These are phyloP conservation scores for Neurospora sp. DNA, from an alignment of 495 filamentous ascomycete genomes.

Conservation along the genomic window DNA sequence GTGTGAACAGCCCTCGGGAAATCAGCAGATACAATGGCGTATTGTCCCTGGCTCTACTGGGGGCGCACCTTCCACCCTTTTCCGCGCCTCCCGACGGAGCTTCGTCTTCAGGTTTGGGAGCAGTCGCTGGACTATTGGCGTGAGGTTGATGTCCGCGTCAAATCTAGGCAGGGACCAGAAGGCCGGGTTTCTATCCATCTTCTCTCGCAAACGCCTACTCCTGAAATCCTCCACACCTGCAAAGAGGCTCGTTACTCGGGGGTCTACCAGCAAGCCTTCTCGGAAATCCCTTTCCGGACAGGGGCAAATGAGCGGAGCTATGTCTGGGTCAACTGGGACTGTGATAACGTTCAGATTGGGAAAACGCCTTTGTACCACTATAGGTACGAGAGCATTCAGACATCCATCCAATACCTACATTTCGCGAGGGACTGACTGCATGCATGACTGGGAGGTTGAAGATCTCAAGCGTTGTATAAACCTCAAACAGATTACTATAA, in stretches of 20 bases:
- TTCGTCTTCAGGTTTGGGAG: not conserved
- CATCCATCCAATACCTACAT: not conserved
- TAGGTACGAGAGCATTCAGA: rapidly evolving
- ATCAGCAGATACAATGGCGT: not conserved
- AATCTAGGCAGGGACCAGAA: rapidly evolving
- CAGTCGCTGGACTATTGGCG: not conserved
- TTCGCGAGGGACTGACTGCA: not conserved
- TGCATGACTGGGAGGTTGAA: not conserved
- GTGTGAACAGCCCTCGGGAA: not conserved
- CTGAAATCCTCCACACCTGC: not conserved
- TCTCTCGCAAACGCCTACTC: not conserved
- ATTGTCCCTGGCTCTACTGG: not conserved
- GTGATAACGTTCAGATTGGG: not conserved
- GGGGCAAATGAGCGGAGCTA: not conserved
- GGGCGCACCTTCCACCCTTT: not conserved
- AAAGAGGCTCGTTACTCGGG: not conserved
- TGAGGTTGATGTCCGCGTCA: not conserved
- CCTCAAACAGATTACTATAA: not conserved
- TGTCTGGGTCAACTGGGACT: not conserved
- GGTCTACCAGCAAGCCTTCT: not conserved
- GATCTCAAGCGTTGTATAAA: not conserved
- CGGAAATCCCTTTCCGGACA: not conserved
- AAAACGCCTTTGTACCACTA: not conserved
- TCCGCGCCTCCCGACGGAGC: not conserved
- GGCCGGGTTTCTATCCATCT: not conserved